Evolutionary conservation across 441 rosid species (phyloP), one percentile per base, ranked within the genome.

Genomic region (Eutrema salsugineum): DNA sequence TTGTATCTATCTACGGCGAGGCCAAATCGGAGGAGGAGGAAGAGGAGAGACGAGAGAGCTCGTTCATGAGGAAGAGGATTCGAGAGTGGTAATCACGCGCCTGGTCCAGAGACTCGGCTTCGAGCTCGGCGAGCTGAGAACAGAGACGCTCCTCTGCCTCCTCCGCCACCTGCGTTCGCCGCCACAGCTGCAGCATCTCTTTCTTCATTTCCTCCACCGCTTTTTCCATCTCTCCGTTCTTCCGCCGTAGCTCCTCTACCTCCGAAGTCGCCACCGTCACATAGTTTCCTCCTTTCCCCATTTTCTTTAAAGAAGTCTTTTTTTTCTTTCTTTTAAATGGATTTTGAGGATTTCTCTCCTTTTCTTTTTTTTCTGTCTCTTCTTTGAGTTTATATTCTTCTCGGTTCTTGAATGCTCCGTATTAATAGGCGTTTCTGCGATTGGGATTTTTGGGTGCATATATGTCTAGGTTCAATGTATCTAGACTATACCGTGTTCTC

Each of bases 131-230:
- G 0, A 90, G 87, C 84, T 87, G 93, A 11, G 86, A 78, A 76
- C 97, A 88, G 51, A 85, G 85, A 67, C 84, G 76, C 81, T 90
- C 97, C 85, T 88, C 97, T 0, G 88, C 98, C 49, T 90, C 97
- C 79, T 90, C 97, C 4, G 90, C 92, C 67, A 88, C 82, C 39
- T 86, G 70, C 8, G 91, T 78, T 63, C 89, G 72, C 65, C 82
- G 78, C 84, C 78, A 79, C 0, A 87, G 35, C 75, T 71, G 75
- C 33, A 71, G 68, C 12, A 92, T 83, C 83, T 90, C 94, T 54
- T 43, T 44, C 76, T 67, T 85, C 86, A 81, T 82, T 15, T 82
- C 91, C 80, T 92, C 96, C 64, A 89, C 84, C 30, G 77, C 85
- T 33, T 72, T 77, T 72, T 89, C 97, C 68, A 89, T 81, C 78